A percentile compares a stretch with the other conserved stretches of the same genome.
Conservation (phyloP, 1,284 basidiomycete species). For the Anthracocystis walkeri region DNA sequence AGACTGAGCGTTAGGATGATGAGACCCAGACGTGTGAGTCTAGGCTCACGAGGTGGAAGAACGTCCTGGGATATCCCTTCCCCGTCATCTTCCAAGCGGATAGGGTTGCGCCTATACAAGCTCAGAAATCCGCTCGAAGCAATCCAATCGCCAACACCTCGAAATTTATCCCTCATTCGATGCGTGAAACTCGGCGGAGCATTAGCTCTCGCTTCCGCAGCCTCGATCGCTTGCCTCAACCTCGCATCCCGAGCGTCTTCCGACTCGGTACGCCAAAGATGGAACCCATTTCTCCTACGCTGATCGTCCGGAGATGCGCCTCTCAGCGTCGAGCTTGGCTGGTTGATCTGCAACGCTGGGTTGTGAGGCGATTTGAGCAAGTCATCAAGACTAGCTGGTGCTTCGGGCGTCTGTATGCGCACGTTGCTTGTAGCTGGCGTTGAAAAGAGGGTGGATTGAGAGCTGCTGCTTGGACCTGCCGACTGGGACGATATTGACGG, state of each 20-base stretch:
- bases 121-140: slow-evolving; percentile 9
- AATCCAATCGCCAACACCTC: not conserved
- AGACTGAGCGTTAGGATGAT: slow-evolving; percentile 73
- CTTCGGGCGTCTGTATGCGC: slow-evolving; percentile 38
- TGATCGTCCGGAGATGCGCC: slow-evolving; percentile 40
- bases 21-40: slow-evolving; percentile 69
- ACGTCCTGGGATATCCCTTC: not conserved
- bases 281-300: slow-evolving; percentile 50
- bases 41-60: slow-evolving; percentile 12
- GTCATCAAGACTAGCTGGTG: slow-evolving; percentile 45
- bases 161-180: not conserved
- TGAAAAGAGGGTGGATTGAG: slow-evolving; percentile 14
- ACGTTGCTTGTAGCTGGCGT: slow-evolving; percentile 5
- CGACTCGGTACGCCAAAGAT: slow-evolving; percentile 58
- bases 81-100: slow-evolving; percentile 7
- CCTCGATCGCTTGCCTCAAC: slow-evolving; percentile 25
- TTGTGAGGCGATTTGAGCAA: slow-evolving; percentile 48
- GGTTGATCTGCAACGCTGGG: slow-evolving; percentile 14
- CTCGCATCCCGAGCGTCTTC: slow-evolving; percentile 36
- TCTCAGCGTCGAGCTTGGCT: slow-evolving; percentile 26
- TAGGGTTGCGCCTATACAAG: slow-evolving; percentile 25
- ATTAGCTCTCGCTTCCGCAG: slow-evolving; percentile 17
- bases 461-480: slow-evolving; percentile 19
- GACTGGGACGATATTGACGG: slow-evolving; percentile 16
- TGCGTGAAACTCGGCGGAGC: slow-evolving; percentile 9